Base-by-base conservation (phyloP, 148 eudicot genomes). In the Spergularia marina region DNA sequence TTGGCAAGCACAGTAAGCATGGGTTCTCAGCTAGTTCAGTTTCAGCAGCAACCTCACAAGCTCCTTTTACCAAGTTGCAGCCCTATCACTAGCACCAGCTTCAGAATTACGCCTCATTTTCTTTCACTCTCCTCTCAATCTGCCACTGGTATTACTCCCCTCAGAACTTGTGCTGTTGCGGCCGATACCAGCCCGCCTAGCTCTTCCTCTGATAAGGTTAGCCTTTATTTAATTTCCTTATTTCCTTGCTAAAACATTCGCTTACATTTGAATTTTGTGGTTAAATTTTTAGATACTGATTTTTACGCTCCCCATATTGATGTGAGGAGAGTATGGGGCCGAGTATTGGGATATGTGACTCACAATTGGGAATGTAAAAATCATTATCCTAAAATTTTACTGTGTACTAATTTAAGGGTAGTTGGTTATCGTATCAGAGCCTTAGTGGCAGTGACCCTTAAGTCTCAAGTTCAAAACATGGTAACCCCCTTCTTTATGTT, bases 181-280 rank as follows among this genome's bases (percentile, higher is more conserved):
- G 67, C 87, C 0, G 85, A 79, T 53, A 82, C 83, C 81, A 77
- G 56, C 71, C 74, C 60, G 4, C 63, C 82, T 67, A 77, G 78
- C 70, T 82, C 87, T 59, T 79, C 83, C 55, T 18, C 73, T 44
- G 75, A 82, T 34, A 73, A 84, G 87, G 87, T 84, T 76, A 2
- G 20, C 62, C 25, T 30, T 67, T 57, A 14, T 30, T 30, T 30
- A 3, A 30, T 30, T 30, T 30, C 36, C 4, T 2, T 30, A 30
- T 30, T 30, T 30, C 2, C 4, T 1, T 30, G 36, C 36, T 30
- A 30, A 30, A 30, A 23, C 25, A 23, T 3, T 30, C 18, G 7
- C 47, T 8, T 13, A 2, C 15, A 16, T 44, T 65, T 9, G 12
- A 6, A 0, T 23, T n/a, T n/a, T n/a, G n/a, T n/a, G n/a, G n/a